phyloP scores from a whole-genome alignment of 208 protist genomes.

The Leishmania martiniquensis region DNA sequence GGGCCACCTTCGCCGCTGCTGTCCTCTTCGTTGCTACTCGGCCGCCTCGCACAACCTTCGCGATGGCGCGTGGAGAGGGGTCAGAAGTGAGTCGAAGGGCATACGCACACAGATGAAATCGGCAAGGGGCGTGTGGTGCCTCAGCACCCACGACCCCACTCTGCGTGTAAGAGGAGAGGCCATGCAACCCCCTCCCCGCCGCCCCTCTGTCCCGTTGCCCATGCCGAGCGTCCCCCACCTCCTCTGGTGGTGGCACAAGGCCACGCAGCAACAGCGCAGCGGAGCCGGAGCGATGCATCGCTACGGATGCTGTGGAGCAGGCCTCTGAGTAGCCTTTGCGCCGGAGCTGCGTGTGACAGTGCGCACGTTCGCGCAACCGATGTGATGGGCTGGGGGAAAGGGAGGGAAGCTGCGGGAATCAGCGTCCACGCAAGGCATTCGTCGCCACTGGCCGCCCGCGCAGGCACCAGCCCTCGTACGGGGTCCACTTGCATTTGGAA shows the following conservation, averaged over 20 bases:
- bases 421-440: neutral
- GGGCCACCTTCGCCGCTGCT: too few relatives aligned
- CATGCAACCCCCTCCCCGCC: neutral
- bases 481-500: conserved; percentile 88
- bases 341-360: neutral
- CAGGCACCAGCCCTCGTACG: conserved; percentile 80
- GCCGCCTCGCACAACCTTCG: too few relatives aligned
- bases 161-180: neutral
- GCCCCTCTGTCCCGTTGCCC: too few relatives aligned
- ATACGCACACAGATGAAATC: too few relatives aligned
- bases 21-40: too few relatives aligned
- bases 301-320: neutral
- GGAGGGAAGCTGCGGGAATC: neutral
- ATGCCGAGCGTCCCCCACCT: neutral
- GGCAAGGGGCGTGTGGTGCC: too few relatives aligned
- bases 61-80: too few relatives aligned
- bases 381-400: neutral
- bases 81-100: too few relatives aligned
- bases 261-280: neutral
- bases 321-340: neutral
- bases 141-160: too few relatives aligned
- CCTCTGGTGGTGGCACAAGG: neutral
- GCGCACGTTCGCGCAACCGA: neutral
- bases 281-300: neutral
- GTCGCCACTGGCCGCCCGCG: conserved; percentile 46